Conservation (phyloP, 163 green algal species). For the Chlorella variabilis region DNA sequence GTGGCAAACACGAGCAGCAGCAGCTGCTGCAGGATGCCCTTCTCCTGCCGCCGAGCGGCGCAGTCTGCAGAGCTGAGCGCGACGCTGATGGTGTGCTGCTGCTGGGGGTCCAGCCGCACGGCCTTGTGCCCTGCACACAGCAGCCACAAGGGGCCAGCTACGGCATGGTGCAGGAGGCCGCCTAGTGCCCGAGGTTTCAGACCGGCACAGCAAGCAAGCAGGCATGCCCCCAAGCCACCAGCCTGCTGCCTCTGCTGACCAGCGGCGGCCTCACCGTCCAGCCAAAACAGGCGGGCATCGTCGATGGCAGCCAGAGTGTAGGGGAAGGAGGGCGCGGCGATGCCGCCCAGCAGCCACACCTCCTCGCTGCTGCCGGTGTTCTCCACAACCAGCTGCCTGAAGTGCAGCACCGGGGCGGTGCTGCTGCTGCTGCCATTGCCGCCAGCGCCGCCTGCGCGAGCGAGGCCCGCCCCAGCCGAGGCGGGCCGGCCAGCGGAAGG, state of each 20-base stretch:
- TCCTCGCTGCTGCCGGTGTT: neutral
- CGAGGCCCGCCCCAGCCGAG: neutral
- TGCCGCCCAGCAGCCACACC: slow-evolving; percentile 38
- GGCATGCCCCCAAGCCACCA: neutral
- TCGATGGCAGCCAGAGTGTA: slow-evolving; percentile 32
- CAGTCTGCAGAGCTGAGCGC: slow-evolving; percentile 42
- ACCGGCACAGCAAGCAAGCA: neutral
- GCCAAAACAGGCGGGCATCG: slow-evolving; percentile 28
- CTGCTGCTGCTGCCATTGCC: neutral
- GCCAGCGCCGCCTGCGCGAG: neutral
- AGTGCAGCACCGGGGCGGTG: slow-evolving; percentile 5
- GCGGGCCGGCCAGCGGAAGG: neutral
- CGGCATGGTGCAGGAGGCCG: neutral
- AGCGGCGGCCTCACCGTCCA: slow-evolving; percentile 18
- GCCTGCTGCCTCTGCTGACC: no score
- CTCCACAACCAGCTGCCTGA: slow-evolving; percentile 7
- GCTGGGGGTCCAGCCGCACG: slow-evolving; percentile 16
- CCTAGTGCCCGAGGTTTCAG: no score
- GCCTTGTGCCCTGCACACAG: slow-evolving; percentile 8
- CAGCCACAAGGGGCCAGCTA: no score
- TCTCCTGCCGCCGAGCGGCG: slow-evolving; percentile 29
- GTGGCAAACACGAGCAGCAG: slow-evolving; percentile 48
- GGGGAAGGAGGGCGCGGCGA: slow-evolving; percentile 20
- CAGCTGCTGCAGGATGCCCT: slow-evolving; percentile 52
- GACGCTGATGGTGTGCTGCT: slow-evolving; percentile 37